Evolutionary conservation across 352 stramenopile genomes (phyloP), one percentile per base, ranked within the genome.

Genomic region (Phytophthora pisi): DNA sequence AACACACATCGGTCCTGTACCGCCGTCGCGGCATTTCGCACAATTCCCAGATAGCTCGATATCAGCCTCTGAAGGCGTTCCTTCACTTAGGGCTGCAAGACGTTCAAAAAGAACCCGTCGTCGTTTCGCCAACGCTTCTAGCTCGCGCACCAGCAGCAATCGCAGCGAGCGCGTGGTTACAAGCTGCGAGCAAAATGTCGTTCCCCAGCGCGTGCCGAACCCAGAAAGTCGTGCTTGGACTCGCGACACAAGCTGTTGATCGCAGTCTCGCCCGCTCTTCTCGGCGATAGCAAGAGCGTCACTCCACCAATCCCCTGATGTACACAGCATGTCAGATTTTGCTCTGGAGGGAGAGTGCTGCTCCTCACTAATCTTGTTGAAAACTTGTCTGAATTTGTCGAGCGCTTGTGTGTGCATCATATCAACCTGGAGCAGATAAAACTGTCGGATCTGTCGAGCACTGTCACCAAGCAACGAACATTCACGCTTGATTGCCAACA

Each of bases 1-100:
- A 24, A 62, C 70, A 57, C 87, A 95, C 16, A 81, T 64, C 0
- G 82, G 83, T 1, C 87, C 87, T 13, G 78, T 74, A 18, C 83
- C 78, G 0, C 62, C 70, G 26, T 93, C 81, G 0, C 85, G 81
- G 47, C 85, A 93, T 47, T 84, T 80, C 0, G 60, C 63, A 46
- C 85, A 93, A 57, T 93, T 93, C 15, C 85, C 87, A 4, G 85
- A 91, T 3, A 80, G 58, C 59, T 81, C 76, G 23, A 92, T 69
- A 20, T 92, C 80, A 10, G 75, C 56, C 10, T 75, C 71, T 8
- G 70, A 78, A 2, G 82, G 83, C 3, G 55, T 64, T 0, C 36
- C 57, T 0, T 77, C 43, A 58, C 85, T 91, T 45, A 89, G 64
- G 0, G 34, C 26, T n/a, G 62, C 18, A n/a, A 93, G 66, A 15